Evolutionary conservation across 2,329 filamentous ascomycete species (phyloP).

Genomic region (Diaporthe vaccinii): DNA sequence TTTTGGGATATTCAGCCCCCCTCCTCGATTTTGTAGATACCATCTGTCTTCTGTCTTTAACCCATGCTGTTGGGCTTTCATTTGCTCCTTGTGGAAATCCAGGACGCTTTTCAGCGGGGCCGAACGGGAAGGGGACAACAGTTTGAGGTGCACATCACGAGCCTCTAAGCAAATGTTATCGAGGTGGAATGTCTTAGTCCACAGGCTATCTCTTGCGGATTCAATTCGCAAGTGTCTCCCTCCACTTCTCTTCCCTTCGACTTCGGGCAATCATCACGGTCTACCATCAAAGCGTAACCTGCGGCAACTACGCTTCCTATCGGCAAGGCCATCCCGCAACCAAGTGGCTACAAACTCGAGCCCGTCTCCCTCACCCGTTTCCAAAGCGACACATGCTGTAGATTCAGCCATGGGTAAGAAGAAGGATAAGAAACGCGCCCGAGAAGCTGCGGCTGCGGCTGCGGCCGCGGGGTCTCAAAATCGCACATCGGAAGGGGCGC

Average conservation of each 20-base stretch:
- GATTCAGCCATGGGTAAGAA: constrained; percentile 19
- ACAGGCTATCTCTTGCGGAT: background rate
- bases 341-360: background rate
- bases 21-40: background rate
- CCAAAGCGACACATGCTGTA: background rate
- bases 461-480: background rate
- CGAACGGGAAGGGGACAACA: background rate
- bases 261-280: background rate
- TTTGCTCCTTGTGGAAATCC: background rate
- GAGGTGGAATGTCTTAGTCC: background rate
- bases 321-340: background rate
- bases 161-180: background rate
- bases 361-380: background rate
- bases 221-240: background rate
- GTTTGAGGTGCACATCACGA: background rate
- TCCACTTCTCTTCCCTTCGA: background rate
- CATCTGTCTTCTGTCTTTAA: background rate
- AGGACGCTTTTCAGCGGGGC: background rate
- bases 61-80: too few relatives aligned
- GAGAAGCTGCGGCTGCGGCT: background rate
- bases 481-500: background rate
- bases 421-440: constrained; percentile 30
- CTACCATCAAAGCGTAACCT: background rate
- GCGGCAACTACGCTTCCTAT: background rate
- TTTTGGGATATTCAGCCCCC: background rate